Percentiles rank a stretch among this genome's conserved stretches.
Evolutionary conservation across 805 yeast species (phyloP).

Genomic region (Lipomyces orientalis): DNA sequence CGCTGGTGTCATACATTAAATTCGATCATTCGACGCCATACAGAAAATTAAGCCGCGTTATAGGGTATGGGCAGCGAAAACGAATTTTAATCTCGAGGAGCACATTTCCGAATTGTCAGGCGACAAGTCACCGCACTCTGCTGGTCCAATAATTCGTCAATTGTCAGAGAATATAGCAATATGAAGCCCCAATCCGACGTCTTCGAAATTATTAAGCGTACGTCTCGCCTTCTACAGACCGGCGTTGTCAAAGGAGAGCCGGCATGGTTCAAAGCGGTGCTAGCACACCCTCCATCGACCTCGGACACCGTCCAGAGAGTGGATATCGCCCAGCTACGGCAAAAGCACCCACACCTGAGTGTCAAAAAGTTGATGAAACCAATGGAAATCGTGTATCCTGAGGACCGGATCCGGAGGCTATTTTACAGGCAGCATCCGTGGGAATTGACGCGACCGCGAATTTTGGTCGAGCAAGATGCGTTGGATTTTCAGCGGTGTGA

Average conservation of each 20-base stretch:
- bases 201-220: slow-evolving; percentile 64
- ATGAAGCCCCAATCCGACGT: slow-evolving; percentile 58
- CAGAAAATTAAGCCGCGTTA: background rate
- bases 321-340: slow-evolving; percentile 36
- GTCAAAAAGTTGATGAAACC: slow-evolving; percentile 53
- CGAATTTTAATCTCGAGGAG: too few relatives aligned
- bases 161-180: background rate
- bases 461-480: slow-evolving; percentile 76
- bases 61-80: too few relatives aligned
- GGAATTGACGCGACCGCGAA: slow-evolving; percentile 92
- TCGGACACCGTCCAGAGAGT: slow-evolving; percentile 47
- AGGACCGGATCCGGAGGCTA: slow-evolving; percentile 80
- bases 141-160: background rate
- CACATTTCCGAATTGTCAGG: too few relatives aligned
- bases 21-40: background rate
- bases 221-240: slow-evolving; percentile 73
- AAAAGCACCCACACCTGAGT: slow-evolving; percentile 31
- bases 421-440: slow-evolving; percentile 96
- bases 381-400: slow-evolving; percentile 62
- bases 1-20: background rate
- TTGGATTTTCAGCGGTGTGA: slow-evolving; percentile 60
- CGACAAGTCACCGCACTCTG: background rate
- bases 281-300: slow-evolving; percentile 77
- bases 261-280: slow-evolving; percentile 87
- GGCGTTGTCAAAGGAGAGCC: slow-evolving; percentile 64